Percentiles rank a stretch among this genome's conserved stretches.
These are phyloP conservation scores for Tylopilus sp. DNA, from an alignment of 768 basidiomycete species.

Conservation along the genomic window DNA sequence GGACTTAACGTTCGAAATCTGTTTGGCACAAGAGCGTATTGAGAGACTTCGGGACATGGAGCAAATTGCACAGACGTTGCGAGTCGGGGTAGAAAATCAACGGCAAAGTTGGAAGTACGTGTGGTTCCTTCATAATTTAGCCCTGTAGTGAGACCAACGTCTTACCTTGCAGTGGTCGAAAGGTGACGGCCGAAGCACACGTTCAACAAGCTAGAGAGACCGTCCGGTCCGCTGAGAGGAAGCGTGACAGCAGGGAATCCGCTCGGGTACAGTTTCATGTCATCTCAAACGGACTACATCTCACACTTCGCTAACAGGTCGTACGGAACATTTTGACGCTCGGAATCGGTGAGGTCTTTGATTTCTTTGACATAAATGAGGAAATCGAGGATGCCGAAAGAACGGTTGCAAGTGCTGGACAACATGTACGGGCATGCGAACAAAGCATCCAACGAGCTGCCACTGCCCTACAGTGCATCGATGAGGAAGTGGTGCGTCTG, in stretches of 20 bases:
- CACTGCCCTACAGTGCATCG: conserved; percentile 2
- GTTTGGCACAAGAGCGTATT: neutral
- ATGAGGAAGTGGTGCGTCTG: conserved; percentile 1
- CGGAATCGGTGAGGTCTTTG: conserved; percentile 15
- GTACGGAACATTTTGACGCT: conserved; percentile 14
- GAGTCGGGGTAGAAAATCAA: neutral
- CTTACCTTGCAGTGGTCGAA: neutral
- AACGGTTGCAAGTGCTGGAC: conserved; percentile 4
- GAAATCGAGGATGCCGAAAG: conserved; percentile 9
- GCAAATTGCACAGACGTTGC: neutral
- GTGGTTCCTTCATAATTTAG: neutral
- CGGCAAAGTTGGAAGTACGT: conserved; percentile 10
- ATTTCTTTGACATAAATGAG: conserved; percentile 16
- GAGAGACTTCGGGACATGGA: conserved; percentile 1
- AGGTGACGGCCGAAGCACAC: conserved; percentile 1
- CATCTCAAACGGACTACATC: neutral
- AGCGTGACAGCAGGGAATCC: conserved; percentile 12
- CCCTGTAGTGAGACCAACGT: neutral
- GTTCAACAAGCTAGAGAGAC: conserved; percentile 11
- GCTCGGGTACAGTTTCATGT: conserved; percentile 6
- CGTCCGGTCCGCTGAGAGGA: conserved; percentile 9
- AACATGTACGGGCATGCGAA: neutral
- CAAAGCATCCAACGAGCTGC: conserved; percentile 10
- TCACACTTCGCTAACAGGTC: neutral
- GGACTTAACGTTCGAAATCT: conserved; percentile 10